Evolutionary conservation across 2,329 filamentous ascomycete species (phyloP), one percentile per base, ranked within the genome.

Genomic region (Hymenoscyphus albidus): DNA sequence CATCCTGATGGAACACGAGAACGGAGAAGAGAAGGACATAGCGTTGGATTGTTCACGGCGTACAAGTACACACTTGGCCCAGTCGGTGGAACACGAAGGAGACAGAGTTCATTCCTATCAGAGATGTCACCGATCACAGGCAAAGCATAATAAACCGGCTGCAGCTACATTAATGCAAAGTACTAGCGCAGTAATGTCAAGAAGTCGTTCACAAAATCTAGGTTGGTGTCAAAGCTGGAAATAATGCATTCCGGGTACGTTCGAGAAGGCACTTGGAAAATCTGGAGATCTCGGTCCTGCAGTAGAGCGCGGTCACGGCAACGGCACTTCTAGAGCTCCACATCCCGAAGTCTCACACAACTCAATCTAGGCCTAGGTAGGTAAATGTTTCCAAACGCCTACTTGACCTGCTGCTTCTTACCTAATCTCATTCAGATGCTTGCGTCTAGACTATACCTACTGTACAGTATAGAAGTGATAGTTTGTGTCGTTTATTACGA

Each of bases 1-100:
- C 56, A 54, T 42, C 27, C 13, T 32, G 55, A 44, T 61, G 59
- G 39, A 61, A 61, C 59, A 61, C 56, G 35, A 58, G 56, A 42
- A 42, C 57, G 57, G 38, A 42, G 38, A 59, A 42, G 57, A 39
- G 38, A 40, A 58, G 18, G 18, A 54, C 44, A 22, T 22, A 22
- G 18, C 44, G n/a, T 16, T 16, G n/a, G 10, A 10, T 5, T 48
- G 7, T n/a, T n/a, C 16, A 48, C 42, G 44, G 44, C 9, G 44
- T 51, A 51, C 44, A 51, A 22, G n/a, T n/a, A 22, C 12, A 16
- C 44, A 51, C n/a, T 51, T 27, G 44, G 44, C n/a, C 22, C 9
- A 51, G 9, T 51, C n/a, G n/a, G 44, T 51, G 44, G 44, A 27
- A 51, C 44, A 22, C 3, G 44, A 18, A 22, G 44, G 22, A 12